Percentiles rank a stretch among this genome's conserved stretches.
Evolutionary conservation across 2,329 filamentous ascomycete genomes (phyloP).

Genomic region (Fusarium citri): DNA sequence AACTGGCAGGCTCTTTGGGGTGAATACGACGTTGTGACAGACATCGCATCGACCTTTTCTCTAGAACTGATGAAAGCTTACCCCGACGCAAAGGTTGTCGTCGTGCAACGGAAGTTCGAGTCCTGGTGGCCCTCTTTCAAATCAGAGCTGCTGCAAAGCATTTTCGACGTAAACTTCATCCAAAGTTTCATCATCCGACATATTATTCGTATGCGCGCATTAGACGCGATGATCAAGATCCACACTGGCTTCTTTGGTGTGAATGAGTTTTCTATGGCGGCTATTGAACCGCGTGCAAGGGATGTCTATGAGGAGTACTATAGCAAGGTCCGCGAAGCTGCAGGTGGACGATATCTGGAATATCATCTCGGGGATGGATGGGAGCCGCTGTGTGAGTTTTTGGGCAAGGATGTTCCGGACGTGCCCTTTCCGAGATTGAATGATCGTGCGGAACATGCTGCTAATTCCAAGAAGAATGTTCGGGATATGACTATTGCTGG

Average conservation of each 20-base stretch:
- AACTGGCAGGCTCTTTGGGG: conserved; percentile 17
- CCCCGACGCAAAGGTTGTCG: conserved; percentile 12
- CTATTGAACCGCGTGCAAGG: not conserved
- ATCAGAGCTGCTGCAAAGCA: not conserved
- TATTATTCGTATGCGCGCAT: not conserved
- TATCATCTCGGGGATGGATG: conserved; percentile 17
- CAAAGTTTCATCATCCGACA: not conserved
- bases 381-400: conserved; percentile 17
- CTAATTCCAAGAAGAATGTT: not conserved
- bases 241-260: conserved; percentile 5
- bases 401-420: conserved; percentile 15
- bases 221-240: conserved; percentile 6
- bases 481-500: not conserved
- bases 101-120: conserved; percentile 2
- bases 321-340: not conserved
- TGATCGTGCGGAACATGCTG: conserved; percentile 1
- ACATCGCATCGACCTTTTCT: not conserved
- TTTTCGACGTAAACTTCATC: not conserved
- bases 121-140: conserved; percentile 14
- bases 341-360: not conserved
- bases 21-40: conserved; percentile 12
- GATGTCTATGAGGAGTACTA: conserved; percentile 4
- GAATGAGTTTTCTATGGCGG: not conserved
- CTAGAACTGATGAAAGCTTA: conserved; percentile 15
- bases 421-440: conserved; percentile 14